phyloP scores from a whole-genome alignment of 345 rosid species.

The Ceriops tagal region DNA sequence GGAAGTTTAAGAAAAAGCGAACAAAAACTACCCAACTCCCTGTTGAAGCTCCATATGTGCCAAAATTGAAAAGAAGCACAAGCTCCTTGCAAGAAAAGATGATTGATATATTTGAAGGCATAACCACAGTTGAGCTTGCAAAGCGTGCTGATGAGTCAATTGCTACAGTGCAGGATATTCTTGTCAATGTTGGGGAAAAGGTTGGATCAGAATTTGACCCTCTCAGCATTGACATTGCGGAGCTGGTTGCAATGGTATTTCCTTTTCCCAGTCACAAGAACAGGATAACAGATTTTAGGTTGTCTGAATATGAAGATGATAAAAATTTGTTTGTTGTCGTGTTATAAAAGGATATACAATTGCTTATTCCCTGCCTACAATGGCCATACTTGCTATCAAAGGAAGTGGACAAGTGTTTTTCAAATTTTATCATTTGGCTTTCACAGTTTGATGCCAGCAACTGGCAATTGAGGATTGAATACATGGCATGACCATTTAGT shows the following conservation, averaged over 20 bases:
- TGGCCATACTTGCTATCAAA: neutral
- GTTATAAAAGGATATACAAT: neutral
- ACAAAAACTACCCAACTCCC: constrained; percentile 47
- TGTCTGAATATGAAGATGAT: neutral
- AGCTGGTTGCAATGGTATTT: constrained; percentile 82
- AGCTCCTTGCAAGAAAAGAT: constrained; percentile 55
- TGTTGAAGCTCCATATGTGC: constrained; percentile 73
- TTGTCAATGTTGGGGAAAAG: constrained; percentile 75
- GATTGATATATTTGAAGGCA: constrained; percentile 80
- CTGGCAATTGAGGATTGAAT: no score
- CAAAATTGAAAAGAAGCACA: constrained; percentile 46
- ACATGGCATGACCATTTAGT: no score
- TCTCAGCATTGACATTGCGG: constrained; percentile 72
- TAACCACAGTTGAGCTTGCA: constrained; percentile 72
- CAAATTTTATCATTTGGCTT: no score
- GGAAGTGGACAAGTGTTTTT: neutral
- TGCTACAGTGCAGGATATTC: constrained; percentile 58
- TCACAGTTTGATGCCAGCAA: no score
- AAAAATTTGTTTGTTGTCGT: neutral
- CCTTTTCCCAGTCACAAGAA: constrained; percentile 1
- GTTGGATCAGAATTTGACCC: constrained; percentile 69
- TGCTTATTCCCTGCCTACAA: neutral
- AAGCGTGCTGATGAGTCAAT: constrained; percentile 59
- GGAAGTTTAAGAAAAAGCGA: constrained; percentile 58
- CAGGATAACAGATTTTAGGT: neutral